Evolutionary conservation across 805 yeast species (phyloP).

Genomic region (Myxozyma melibiosi): DNA sequence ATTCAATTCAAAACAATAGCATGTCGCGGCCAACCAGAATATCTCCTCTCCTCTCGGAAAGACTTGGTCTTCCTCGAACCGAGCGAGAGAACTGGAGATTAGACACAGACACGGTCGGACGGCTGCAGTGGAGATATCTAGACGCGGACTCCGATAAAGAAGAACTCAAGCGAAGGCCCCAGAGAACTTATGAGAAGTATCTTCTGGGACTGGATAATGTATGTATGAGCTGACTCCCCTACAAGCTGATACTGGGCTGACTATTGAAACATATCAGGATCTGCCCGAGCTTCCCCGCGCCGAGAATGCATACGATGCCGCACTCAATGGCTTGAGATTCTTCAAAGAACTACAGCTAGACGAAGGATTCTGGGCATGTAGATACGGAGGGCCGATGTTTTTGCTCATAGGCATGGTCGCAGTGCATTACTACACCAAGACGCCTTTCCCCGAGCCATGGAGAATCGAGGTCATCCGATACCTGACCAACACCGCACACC

Average conservation of each 20-base stretch:
- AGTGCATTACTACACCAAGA: slow-evolving; percentile 67
- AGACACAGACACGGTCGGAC: slow-evolving; percentile 66
- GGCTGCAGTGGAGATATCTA: slow-evolving; percentile 63
- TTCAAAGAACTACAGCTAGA: slow-evolving; percentile 71
- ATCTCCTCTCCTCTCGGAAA: slow-evolving; percentile 54
- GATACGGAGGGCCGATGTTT: slow-evolving; percentile 98
- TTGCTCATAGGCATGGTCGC: slow-evolving; percentile 88
- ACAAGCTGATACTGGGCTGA: neutral
- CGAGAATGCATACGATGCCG: slow-evolving; percentile 58
- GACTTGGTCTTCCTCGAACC: slow-evolving; percentile 63
- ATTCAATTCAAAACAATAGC: no score
- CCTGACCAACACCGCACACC: slow-evolving; percentile 88
- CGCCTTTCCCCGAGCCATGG: slow-evolving; percentile 67
- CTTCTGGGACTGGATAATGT: slow-evolving; percentile 47
- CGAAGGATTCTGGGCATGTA: slow-evolving; percentile 82
- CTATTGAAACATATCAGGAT: slow-evolving; percentile 32
- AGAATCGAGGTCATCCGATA: slow-evolving; percentile 77
- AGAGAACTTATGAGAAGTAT: slow-evolving; percentile 60
- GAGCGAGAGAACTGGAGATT: slow-evolving; percentile 78
- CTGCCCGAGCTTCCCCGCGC: slow-evolving; percentile 43
- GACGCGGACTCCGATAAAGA: slow-evolving; percentile 47
- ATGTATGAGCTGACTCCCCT: no score
- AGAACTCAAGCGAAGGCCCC: slow-evolving; percentile 39
- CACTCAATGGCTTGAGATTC: slow-evolving; percentile 73
- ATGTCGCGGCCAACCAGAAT: slow-evolving; percentile 22